Conservation (phyloP, 2,329 filamentous ascomycete genomes). For the Cordyceps javanica region DNA sequence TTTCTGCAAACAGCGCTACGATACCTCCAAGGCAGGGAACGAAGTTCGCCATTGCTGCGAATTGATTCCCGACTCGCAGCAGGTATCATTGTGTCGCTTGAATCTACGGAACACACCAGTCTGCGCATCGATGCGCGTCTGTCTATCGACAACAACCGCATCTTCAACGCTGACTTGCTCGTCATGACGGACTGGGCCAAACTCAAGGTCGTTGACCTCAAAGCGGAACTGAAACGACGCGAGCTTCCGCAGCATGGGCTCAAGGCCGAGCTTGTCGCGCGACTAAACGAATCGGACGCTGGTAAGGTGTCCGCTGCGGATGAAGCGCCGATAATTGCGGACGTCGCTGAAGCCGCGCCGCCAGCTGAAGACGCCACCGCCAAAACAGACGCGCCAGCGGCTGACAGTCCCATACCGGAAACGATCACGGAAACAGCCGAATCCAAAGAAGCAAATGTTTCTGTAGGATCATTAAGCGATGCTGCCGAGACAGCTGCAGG, state of each 20-base stretch:
- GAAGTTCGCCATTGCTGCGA: not conserved
- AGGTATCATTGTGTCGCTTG: not conserved
- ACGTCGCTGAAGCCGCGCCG: conserved; percentile 14
- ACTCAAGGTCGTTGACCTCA: conserved; percentile 70
- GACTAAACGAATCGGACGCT: conserved; percentile 43
- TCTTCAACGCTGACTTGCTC: not conserved
- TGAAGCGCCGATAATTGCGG: conserved; percentile 15
- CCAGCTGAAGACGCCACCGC: conserved; percentile 12
- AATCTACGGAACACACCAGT: not conserved
- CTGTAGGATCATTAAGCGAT: not conserved
- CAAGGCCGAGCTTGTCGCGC: conserved; percentile 65
- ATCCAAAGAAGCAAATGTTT: too few relatives aligned
- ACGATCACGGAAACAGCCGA: conserved; percentile 2
- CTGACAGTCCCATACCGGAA: conserved; percentile 5
- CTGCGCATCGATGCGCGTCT: not conserved
- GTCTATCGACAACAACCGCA: not conserved
- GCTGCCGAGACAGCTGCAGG: not conserved
- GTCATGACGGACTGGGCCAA: conserved; percentile 48
- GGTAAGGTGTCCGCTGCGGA: not conserved
- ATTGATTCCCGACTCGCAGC: not conserved
- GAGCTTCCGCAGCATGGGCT: conserved; percentile 64
- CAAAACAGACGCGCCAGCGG: not conserved
- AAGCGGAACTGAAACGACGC: conserved; percentile 65
- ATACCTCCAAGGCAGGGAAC: not conserved
- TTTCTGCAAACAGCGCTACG: not conserved